Evolutionary conservation across 768 basidiomycete genomes (phyloP).

Genomic region (Boletellus emodensis): DNA sequence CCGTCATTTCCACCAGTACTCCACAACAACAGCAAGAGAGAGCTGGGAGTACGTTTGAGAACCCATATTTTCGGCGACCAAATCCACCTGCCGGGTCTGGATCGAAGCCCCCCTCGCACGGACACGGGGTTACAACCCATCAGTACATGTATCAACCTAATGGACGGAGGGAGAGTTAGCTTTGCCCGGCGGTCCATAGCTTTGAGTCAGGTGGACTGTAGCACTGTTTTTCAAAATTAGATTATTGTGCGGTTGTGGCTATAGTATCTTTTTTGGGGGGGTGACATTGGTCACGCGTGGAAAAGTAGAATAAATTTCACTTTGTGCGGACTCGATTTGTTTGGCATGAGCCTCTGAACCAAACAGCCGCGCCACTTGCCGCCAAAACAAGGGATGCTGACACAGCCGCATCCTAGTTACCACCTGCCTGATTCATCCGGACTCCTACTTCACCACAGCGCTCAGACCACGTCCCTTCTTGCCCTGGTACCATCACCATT

Average conservation of each 20-base stretch:
- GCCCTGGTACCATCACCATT: constrained; percentile 15
- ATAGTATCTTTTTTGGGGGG: not conserved
- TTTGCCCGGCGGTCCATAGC: not conserved
- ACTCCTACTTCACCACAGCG: constrained; percentile 7
- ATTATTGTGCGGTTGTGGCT: constrained; percentile 5
- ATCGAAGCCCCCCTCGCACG: constrained; percentile 23
- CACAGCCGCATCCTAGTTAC: constrained; percentile 18
- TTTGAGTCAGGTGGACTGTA: constrained; percentile 1
- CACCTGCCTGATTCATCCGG: constrained; percentile 17
- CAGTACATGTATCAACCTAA: constrained; percentile 48
- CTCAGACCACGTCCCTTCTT: constrained; percentile 11
- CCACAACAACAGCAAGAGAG: constrained; percentile 37
- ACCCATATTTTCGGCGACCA: constrained; percentile 55
- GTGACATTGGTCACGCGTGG: constrained; percentile 22
- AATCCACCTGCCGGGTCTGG: constrained; percentile 23
- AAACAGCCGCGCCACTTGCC: constrained; percentile 21
- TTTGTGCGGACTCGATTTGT: constrained; percentile 8
- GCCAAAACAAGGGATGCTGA: constrained; percentile 22
- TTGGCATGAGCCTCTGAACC: constrained; percentile 25
- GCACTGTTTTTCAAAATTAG: constrained; percentile 9
- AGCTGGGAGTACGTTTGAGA: constrained; percentile 23
- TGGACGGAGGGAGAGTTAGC: constrained; percentile 32
- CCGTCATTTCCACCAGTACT: constrained; percentile 44
- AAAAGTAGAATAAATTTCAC: not conserved
- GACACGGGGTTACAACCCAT: constrained; percentile 29